Base-by-base conservation (phyloP, 2,329 filamentous ascomycete genomes). In the Exutisphaerella laricina region DNA sequence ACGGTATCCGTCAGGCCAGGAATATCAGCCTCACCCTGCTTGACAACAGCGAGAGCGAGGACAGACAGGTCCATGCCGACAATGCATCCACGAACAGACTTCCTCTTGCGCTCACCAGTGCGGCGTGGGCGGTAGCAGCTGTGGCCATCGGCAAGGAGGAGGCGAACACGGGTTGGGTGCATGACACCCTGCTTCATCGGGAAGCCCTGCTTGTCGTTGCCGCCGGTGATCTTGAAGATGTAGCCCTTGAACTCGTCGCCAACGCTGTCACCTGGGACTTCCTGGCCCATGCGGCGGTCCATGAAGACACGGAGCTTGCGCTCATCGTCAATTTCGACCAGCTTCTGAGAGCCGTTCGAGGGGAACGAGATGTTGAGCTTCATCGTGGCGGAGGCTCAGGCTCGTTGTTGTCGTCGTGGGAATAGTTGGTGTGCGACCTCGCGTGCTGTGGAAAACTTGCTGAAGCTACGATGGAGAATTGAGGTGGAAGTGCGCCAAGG, bases 151-250 rank as follows among this genome's bases (percentile, higher is more conserved):
- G 84, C 70, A 69, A 98, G 88, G 66, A 98, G 85, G 61, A 98
- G 88, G 63, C 87, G 85, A 76, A 96, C 92, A 92, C 92, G 92
- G 72, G 87, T 92, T 66, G 92, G 89, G 74, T 94, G 86, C 81
- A 98, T 90, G 72, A 94, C 86, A 80, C 92, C 92, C 84, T 98
- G 94, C 88, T 98, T 98, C 92, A 98, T 98, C 64, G 92, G 92
- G 83, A 98, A 98, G 79, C 92, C 92, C 81, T 98, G 94, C 88
- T 98, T 98, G 86, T 98, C 92, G 85, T 98, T 98, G 70, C 94
- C 92, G 69, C 92, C 94, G 66, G 92, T 98, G 79, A 98, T 97
- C 71, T 82, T 85, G 84, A 98, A 88, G 78, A 98, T 84, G 80
- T 98, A 98, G 74, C 92, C 92, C 82, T 96, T 96, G 86, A 94